A percentile compares a stretch with the other conserved stretches of the same genome.
Conservation (phyloP, 2,329 filamentous ascomycete species). For the Pseudocercospora crystallina region DNA sequence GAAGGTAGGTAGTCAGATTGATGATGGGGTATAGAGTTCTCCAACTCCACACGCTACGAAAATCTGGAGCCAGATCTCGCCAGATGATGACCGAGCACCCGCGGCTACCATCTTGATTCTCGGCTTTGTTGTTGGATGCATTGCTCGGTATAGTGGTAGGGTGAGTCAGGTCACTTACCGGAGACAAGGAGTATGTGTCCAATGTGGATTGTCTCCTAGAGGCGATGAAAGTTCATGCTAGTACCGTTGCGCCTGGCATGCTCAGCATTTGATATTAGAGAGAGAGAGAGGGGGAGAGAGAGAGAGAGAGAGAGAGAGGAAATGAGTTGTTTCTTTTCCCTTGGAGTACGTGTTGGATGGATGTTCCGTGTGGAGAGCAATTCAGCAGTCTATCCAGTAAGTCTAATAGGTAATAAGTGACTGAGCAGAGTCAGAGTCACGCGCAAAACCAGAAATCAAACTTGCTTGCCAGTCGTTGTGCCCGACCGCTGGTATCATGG, state of each 20-base stretch:
- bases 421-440: slow-evolving; percentile 1
- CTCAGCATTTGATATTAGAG: too few species aligned
- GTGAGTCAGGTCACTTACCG: too few species aligned
- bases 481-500: slow-evolving; percentile 19
- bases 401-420: not conserved
- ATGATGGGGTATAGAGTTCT: not conserved
- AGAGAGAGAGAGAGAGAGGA: too few species aligned
- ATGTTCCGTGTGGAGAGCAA: not conserved
- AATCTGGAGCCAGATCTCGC: too few species aligned
- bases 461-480: slow-evolving; percentile 6
- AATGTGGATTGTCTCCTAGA: not conserved
- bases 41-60: slow-evolving; percentile 1
- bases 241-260: too few species aligned
- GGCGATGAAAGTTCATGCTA: too few species aligned
- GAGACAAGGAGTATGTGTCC: too few species aligned
- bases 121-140: too few species aligned
- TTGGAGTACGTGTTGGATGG: too few species aligned
- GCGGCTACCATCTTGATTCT: not conserved
- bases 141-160: too few species aligned
- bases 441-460: slow-evolving; percentile 5
- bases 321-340: too few species aligned
- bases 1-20: not conserved
- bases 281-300: too few species aligned
- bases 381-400: slow-evolving; percentile 1
- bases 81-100: slow-evolving; percentile 1